These are phyloP conservation scores for Penicillium sp. DNA, from an alignment of 2,329 filamentous ascomycete genomes.

Conservation along the genomic window DNA sequence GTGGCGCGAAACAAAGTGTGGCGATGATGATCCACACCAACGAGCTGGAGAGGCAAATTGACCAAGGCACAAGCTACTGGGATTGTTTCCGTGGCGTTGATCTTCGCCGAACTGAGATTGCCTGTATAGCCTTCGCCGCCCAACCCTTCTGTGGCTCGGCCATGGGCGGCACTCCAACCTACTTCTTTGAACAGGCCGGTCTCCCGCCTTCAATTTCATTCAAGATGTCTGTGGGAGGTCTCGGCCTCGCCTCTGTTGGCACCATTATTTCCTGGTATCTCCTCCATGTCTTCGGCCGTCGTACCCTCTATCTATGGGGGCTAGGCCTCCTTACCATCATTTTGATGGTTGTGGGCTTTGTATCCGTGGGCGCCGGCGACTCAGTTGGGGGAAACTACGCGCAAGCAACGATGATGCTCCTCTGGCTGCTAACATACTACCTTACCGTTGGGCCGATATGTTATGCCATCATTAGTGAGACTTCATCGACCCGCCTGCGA, in stretches of 20 bases:
- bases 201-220: slow-evolving; percentile 46
- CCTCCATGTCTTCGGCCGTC: slow-evolving; percentile 40
- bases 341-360: slow-evolving; percentile 32
- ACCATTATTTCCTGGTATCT: slow-evolving; percentile 34
- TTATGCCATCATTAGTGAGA: slow-evolving; percentile 55
- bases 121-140: slow-evolving; percentile 37
- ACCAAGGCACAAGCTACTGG: slow-evolving; percentile 23
- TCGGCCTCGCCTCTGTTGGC: slow-evolving; percentile 60
- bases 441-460: slow-evolving; percentile 56
- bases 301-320: slow-evolving; percentile 41
- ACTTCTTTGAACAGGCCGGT: slow-evolving; percentile 44
- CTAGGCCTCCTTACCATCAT: slow-evolving; percentile 31
- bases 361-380: slow-evolving; percentile 10
- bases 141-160: slow-evolving; percentile 34
- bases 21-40: slow-evolving; percentile 62
- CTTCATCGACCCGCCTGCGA: slow-evolving; percentile 56
- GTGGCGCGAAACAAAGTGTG: slow-evolving; percentile 42
- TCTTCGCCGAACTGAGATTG: slow-evolving; percentile 45
- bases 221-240: slow-evolving; percentile 57
- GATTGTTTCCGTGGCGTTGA: slow-evolving; percentile 36
- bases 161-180: slow-evolving; percentile 35
- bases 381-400: slow-evolving; percentile 24
- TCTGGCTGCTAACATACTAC: slow-evolving; percentile 57
- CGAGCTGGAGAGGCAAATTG: slow-evolving; percentile 25
- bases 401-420: slow-evolving; percentile 50